phyloP scores from a whole-genome alignment of 495 filamentous ascomycete species.

The Pyrenula aspistea region DNA sequence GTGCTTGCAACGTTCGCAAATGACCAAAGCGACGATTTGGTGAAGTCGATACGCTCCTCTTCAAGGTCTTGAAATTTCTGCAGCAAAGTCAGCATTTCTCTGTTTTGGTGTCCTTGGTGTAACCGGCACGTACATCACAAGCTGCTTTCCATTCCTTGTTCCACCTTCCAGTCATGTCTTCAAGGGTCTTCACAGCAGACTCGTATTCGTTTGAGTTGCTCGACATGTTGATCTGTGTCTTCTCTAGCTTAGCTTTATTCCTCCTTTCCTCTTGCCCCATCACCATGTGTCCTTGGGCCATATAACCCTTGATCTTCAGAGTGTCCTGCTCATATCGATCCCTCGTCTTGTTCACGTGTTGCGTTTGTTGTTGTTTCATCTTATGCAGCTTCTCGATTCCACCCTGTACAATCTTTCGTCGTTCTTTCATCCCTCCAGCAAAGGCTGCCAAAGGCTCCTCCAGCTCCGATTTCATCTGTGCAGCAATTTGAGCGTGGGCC shows the following conservation, averaged over 20 bases:
- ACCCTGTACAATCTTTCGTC: conserved; percentile 88
- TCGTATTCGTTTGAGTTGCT: conserved; percentile 90
- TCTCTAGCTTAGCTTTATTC: conserved; percentile 97
- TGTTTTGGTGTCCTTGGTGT: background rate
- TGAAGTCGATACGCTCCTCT: conserved; percentile 92
- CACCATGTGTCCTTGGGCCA: conserved; percentile 98
- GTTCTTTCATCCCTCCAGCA: conserved; percentile 84
- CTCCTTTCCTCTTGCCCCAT: conserved; percentile 99
- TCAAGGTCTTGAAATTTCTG: conserved; percentile 98
- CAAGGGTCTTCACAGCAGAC: conserved; percentile 77
- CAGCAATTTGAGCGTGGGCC: conserved; percentile 76
- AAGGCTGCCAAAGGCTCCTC: conserved; percentile 91
- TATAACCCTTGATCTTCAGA: conserved; percentile 93
- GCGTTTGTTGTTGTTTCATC: conserved; percentile 82
- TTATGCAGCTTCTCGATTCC: conserved; percentile 91
- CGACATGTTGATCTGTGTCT: conserved; percentile 91
- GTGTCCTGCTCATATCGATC: conserved; percentile 96
- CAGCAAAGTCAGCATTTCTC: conserved; percentile 13
- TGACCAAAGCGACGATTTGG: conserved; percentile 92
- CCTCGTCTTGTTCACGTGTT: conserved; percentile 84
- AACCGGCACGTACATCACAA: conserved; percentile 53
- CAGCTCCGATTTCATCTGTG: conserved; percentile 93
- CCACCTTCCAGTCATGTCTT: conserved; percentile 93
- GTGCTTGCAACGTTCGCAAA: conserved; percentile 96
- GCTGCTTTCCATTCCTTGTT: conserved; percentile 96